Base-by-base conservation (phyloP, 768 basidiomycete species). In the Psilocybe cyanescens region DNA sequence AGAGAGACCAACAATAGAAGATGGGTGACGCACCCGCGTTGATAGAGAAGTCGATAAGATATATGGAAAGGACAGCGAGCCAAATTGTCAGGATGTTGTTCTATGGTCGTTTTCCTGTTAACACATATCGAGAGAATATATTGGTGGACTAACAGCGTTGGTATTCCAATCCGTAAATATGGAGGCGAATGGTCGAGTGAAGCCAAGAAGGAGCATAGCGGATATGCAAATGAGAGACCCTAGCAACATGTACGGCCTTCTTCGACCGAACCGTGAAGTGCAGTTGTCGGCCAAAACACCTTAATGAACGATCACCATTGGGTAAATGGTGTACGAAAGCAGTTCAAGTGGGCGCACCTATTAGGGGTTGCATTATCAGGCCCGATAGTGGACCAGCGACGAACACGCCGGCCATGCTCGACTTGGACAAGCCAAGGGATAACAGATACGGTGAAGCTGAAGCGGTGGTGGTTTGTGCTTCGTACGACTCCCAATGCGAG, bases 351-450 rank as follows among this genome's bases (percentile, higher is more conserved):
- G 9, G 33, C 41, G 7, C 29, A 85, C 94, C 92, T 67, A 97
- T 93, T 46, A 96, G 72, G 1, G 95, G 97, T 70, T 98, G 96
- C 65, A 97, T 91, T 49, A 98, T 79, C 19, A 99, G 83, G 2
- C 95, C 96, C 0, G 91, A 94, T 6, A 96, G 77, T 1, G 94
- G 96, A 0, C 95, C 96, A 2, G 96, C 96, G 48, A 97, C 82
- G 72, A 99, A 95, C 9, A 98, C 96, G 19, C 94, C 80, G 0
- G 95, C 90, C 87, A 97, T 94, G 62, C 83, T 81, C 2, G 91
- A 89, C 74, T 94, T 97, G 2, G 90, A 86, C 11, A 97, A 78
- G 12, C 96, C 96, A 0, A 97, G 86, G 0, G 94, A 93, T 56
- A 95, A 81, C 2, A 98, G 83, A 74, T 97, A 98, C 0, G 95